Conservation (phyloP, 208 protist genomes). For the Wallacemonas sp. region DNA sequence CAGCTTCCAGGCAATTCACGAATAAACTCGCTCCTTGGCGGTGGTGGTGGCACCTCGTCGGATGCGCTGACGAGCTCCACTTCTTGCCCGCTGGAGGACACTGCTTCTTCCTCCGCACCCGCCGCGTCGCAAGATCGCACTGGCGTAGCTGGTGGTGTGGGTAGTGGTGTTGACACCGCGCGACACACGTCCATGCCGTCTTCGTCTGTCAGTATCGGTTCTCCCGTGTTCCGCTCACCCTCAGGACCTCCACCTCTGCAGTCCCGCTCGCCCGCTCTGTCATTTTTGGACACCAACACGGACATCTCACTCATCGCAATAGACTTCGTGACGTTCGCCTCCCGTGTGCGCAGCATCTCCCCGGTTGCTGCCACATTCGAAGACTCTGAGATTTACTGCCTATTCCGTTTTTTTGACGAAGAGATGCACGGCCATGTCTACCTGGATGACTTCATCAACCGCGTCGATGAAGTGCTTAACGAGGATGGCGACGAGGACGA, state of each 20-base stretch:
- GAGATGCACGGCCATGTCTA: constrained; percentile 59
- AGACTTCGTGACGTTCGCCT: constrained; percentile 69
- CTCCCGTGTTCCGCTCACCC: not conserved
- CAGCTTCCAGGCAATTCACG: too few relatives aligned
- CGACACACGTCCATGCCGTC: constrained; percentile 8
- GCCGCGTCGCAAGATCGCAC: too few relatives aligned
- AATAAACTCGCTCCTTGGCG: too few relatives aligned
- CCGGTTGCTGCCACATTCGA: constrained; percentile 58
- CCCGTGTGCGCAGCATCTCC: constrained; percentile 55
- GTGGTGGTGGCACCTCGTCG: too few relatives aligned
- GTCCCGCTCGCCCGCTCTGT: not conserved
- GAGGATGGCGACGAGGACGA: constrained; percentile 22
- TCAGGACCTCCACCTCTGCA: too few relatives aligned
- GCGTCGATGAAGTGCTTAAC: constrained; percentile 35
- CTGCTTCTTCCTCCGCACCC: too few relatives aligned
- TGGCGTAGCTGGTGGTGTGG: too few relatives aligned
- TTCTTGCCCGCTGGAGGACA: too few relatives aligned
- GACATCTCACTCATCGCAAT: constrained; percentile 26
- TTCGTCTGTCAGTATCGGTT: not conserved
- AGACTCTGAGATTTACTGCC: constrained; percentile 68
- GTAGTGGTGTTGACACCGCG: too few relatives aligned
- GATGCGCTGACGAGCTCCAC: too few relatives aligned
- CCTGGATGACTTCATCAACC: constrained; percentile 58
- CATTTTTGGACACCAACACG: not conserved
- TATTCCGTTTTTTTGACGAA: constrained; percentile 76